Conservation (phyloP, 257 asterid genomes). For the Apocynum venetum region DNA sequence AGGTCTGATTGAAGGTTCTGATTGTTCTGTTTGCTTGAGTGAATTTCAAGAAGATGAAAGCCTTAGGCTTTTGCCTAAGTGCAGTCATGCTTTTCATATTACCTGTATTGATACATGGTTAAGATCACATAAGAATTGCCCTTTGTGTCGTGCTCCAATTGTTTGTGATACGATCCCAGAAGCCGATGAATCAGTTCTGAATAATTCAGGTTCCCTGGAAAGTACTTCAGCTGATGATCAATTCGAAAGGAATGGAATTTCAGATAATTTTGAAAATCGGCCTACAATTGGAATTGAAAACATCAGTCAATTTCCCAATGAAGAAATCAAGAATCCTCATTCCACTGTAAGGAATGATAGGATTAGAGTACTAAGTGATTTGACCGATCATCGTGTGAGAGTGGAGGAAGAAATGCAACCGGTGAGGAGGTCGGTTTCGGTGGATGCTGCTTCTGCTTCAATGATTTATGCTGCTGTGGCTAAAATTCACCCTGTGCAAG, state of each 20-base stretch:
- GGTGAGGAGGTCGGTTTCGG: conserved; percentile 52
- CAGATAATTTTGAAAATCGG: conserved; percentile 10
- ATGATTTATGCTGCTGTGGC: conserved; percentile 14
- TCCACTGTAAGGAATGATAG: background rate
- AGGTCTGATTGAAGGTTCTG: conserved; percentile 44
- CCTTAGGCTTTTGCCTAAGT: conserved; percentile 72
- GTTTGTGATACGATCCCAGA: background rate
- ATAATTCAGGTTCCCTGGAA: conserved; percentile 11
- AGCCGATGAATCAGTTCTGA: background rate
- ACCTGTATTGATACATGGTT: conserved; percentile 78
- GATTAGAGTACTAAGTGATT: conserved; percentile 44
- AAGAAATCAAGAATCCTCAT: conserved; percentile 8
- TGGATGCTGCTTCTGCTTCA: conserved; percentile 46
- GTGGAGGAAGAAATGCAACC: conserved; percentile 26
- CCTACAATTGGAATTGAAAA: conserved; percentile 13
- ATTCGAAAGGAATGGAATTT: conserved; percentile 14
- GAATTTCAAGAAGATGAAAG: conserved; percentile 67
- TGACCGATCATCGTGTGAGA: conserved; percentile 28
- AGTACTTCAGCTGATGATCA: conserved; percentile 5
- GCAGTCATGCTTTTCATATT: conserved; percentile 77
- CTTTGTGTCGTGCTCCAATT: conserved; percentile 72
- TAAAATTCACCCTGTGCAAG: conserved; percentile 10
- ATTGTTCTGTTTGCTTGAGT: conserved; percentile 69
- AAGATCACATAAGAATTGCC: conserved; percentile 70
- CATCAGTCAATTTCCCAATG: conserved; percentile 2